These are phyloP conservation scores for Cladobotryum protrusum DNA, from an alignment of 2,329 filamentous ascomycete species.

Conservation along the genomic window DNA sequence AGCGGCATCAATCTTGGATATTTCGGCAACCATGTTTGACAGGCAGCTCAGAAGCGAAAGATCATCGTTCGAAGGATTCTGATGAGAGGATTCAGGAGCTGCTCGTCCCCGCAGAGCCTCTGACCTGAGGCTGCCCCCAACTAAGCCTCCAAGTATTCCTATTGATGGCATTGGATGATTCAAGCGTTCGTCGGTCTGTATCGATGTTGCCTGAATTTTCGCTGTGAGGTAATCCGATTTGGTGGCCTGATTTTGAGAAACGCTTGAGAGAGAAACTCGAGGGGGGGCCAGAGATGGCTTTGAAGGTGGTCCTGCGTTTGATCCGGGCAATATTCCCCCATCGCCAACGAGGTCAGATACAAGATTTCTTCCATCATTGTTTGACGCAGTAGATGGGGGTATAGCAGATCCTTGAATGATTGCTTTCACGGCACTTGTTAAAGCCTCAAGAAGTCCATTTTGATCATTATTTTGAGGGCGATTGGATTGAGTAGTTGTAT, in stretches of 20 bases:
- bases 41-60: conserved; percentile 15
- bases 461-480: background rate
- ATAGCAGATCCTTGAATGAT: conserved; percentile 1
- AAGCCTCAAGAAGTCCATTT: conserved; percentile 10
- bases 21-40: conserved; percentile 14
- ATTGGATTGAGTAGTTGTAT: background rate
- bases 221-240: background rate
- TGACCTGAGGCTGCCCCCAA: background rate
- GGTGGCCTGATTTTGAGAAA: background rate
- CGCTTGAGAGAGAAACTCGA: background rate
- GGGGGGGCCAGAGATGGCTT: background rate
- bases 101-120: background rate
- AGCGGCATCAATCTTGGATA: conserved; percentile 14
- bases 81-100: background rate
- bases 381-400: background rate
- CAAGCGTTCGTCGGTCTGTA: background rate
- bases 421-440: conserved; percentile 14
- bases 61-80: background rate
- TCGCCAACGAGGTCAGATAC: conserved; percentile 4
- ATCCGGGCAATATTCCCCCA: background rate
- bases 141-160: conserved; percentile 3
- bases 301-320: background rate
- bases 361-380: conserved; percentile 1
- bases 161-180: background rate
- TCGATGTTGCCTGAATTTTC: background rate